Conservation (phyloP, 1,139 yeast genomes). For the Hemisphaericaspora subhashii region DNA sequence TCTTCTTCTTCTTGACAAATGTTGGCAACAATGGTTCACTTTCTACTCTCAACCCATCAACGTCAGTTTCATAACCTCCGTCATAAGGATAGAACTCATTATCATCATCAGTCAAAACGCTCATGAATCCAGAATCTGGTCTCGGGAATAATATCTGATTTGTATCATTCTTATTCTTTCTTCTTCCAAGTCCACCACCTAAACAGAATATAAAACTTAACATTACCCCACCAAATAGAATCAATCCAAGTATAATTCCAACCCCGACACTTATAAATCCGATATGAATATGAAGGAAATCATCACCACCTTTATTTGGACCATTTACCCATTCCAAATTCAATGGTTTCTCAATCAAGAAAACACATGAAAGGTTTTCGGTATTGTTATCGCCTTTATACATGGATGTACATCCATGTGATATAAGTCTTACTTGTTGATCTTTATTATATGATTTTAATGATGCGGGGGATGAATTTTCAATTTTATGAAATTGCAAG, state of each 20-base stretch:
- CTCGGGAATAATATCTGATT: constrained; percentile 17
- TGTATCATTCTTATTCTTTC: constrained; percentile 6
- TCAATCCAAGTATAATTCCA: constrained; percentile 62
- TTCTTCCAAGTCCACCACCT: constrained; percentile 21
- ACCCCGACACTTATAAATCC: constrained; percentile 68
- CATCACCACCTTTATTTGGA: constrained; percentile 27
- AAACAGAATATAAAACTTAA: constrained; percentile 29
- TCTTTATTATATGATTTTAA: constrained; percentile 51
- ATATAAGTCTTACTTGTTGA: constrained; percentile 63
- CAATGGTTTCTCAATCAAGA: constrained; percentile 67
- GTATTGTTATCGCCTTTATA: constrained; percentile 21
- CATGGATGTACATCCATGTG: constrained; percentile 65
- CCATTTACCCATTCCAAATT: constrained; percentile 56
- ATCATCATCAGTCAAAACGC: constrained; percentile 35
- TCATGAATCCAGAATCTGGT: constrained; percentile 38
- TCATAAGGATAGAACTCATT: constrained; percentile 25
- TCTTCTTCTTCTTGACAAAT: constrained; percentile 19
- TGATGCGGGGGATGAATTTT: constrained; percentile 15
- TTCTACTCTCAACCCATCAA: constrained; percentile 36
- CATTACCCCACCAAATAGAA: constrained; percentile 36
- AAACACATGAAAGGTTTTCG: constrained; percentile 51
- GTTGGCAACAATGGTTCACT: constrained; percentile 33
- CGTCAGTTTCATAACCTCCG: constrained; percentile 49
- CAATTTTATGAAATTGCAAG: constrained; percentile 25
- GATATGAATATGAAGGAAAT: constrained; percentile 53